phyloP scores from a whole-genome alignment of 306 rosid species.

The Canavalia ensiformis region DNA sequence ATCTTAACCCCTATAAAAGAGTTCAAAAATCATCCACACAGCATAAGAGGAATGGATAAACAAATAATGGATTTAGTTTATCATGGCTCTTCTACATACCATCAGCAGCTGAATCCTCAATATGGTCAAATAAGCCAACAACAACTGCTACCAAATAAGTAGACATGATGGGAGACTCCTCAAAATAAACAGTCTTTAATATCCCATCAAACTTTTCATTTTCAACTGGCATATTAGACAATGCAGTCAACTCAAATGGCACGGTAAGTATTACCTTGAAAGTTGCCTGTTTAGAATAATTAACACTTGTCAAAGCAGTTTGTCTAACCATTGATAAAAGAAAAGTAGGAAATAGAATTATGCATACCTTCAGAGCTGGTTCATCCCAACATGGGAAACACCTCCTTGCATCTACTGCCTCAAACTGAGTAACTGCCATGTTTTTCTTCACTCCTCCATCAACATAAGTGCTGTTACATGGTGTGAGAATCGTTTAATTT shows the following conservation, averaged over 20 bases:
- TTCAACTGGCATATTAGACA: slow-evolving; percentile 74
- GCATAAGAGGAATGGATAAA: neutral
- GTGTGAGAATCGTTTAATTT: too few species aligned
- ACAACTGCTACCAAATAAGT: slow-evolving; percentile 76
- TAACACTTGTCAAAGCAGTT: slow-evolving; percentile 19
- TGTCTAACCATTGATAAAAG: slow-evolving; percentile 6
- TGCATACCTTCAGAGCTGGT: slow-evolving; percentile 68
- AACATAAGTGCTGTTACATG: slow-evolving; percentile 53
- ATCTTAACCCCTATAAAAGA: slow-evolving; percentile 61
- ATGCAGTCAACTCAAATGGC: slow-evolving; percentile 66
- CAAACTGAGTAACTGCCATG: slow-evolving; percentile 75
- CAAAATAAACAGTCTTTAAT: slow-evolving; percentile 59
- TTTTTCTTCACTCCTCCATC: slow-evolving; percentile 69
- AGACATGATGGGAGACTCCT: slow-evolving; percentile 73
- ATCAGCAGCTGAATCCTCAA: slow-evolving; percentile 58
- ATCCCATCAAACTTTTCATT: slow-evolving; percentile 60
- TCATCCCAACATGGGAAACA: slow-evolving; percentile 88
- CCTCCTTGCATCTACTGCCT: slow-evolving; percentile 70
- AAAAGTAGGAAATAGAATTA: neutral
- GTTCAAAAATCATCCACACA: slow-evolving; percentile 3
- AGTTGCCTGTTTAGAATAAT: slow-evolving; percentile 59
- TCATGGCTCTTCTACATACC: slow-evolving; percentile 49
- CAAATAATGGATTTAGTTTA: neutral
- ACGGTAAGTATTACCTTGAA: slow-evolving; percentile 67
- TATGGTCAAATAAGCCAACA: slow-evolving; percentile 65